These are phyloP conservation scores for Trichocladium uniseriatum DNA, from an alignment of 495 filamentous ascomycete genomes.

Conservation along the genomic window DNA sequence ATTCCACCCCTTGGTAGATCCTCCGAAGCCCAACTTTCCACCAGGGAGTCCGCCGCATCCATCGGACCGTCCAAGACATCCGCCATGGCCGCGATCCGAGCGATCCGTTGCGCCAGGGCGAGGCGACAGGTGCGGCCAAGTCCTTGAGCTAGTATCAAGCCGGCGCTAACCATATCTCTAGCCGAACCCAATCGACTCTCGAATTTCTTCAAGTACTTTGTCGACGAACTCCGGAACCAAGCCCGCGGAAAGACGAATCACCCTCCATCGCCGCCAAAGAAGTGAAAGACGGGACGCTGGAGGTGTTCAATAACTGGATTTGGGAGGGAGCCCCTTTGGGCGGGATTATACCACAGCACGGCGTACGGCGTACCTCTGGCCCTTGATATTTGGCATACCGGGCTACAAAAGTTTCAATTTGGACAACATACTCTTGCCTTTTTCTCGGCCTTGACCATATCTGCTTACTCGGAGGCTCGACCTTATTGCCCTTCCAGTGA, in stretches of 20 bases:
- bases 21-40: constrained; percentile 33
- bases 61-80: constrained; percentile 30
- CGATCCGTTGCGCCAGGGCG: constrained; percentile 34
- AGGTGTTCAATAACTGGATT: too few species aligned
- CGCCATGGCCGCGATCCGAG: constrained; percentile 32
- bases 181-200: background rate
- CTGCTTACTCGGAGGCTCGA: too few species aligned
- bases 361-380: too few species aligned
- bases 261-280: constrained; percentile 6
- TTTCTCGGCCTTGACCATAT: too few species aligned
- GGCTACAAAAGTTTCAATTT: too few species aligned
- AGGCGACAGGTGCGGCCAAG: constrained; percentile 26
- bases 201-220: constrained; percentile 17
- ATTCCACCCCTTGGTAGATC: constrained; percentile 16
- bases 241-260: constrained; percentile 22
- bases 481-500: too few species aligned
- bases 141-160: background rate
- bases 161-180: background rate
- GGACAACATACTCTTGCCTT: too few species aligned
- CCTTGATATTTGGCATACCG: too few species aligned
- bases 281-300: background rate
- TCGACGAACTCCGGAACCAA: constrained; percentile 33
- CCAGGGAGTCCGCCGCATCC: constrained; percentile 32
- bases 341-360: too few species aligned
- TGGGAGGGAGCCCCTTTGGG: too few species aligned